Conservation (phyloP, 768 basidiomycete species). For the Phylloporus sp. region DNA sequence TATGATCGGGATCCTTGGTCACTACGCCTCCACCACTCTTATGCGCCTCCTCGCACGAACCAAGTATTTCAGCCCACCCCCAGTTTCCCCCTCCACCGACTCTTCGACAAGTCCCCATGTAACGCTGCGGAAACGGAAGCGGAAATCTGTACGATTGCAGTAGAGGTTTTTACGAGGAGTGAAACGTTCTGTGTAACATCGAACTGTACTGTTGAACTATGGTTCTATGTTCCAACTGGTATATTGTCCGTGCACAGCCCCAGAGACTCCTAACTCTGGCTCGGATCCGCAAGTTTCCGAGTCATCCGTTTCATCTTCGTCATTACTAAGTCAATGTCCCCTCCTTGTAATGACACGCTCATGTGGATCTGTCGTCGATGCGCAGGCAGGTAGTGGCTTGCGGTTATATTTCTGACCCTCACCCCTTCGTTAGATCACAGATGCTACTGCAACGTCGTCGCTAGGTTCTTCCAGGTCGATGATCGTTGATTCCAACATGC, state of each 20-base stretch:
- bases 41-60: slow-evolving; percentile 12
- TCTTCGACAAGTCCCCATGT: slow-evolving; percentile 9
- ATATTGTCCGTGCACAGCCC: not conserved
- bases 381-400: slow-evolving; percentile 3
- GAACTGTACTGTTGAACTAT: not conserved
- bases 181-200: not conserved
- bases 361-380: not conserved
- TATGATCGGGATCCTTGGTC: slow-evolving; percentile 40
- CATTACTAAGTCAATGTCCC: too few relatives aligned
- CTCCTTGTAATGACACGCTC: not conserved
- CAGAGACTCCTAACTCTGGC: slow-evolving; percentile 10
- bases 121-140: slow-evolving; percentile 19
- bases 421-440: slow-evolving; percentile 2
- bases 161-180: slow-evolving; percentile 5
- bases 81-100: not conserved
- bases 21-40: slow-evolving; percentile 14
- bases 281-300: not conserved
- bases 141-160: slow-evolving; percentile 21
- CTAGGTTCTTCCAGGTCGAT: not conserved
- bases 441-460: slow-evolving; percentile 4
- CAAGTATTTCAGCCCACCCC: slow-evolving; percentile 8
- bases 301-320: not conserved
- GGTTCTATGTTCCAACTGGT: too few relatives aligned
- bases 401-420: not conserved
- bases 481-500: not conserved